Evolutionary conservation across 148 eudicot species (phyloP), one percentile per base, ranked within the genome.

Genomic region (Simmondsia chinensis): DNA sequence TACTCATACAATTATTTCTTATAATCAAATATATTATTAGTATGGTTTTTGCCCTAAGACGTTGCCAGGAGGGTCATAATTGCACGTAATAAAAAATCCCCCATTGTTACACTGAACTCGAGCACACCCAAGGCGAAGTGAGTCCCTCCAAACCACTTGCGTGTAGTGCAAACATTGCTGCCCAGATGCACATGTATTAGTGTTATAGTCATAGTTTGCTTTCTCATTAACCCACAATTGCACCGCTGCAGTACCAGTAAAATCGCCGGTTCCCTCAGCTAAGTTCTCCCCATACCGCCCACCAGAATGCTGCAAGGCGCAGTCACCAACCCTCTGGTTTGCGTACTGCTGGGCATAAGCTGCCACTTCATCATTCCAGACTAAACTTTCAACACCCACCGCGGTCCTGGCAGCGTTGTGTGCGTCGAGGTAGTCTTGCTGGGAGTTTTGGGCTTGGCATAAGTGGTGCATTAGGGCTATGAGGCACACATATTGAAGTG

Each of bases 121-220:
- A 39, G 59, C 59, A 20, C 66, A 54, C 3, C 67, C 50, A 10
- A 62, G 8, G 8, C 20, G 49, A 2, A 22, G 32, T 3, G 60
- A 54, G 18, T 54, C 28, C 3, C 29, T 43, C 67, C 67, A 62
- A 15, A 54, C 67, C 8, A 48, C 37, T 12, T 62, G 60, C 6
- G 67, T 61, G 16, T 61, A 54, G 14, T 62, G 60, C 55, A 39
- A 10, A 44, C 60, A 62, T n/a, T n/a, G n/a, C 9, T 52, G 42
- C 2, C 30, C 56, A 4, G 29, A 26, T 3, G 19, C 32, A 43
- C 54, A 49, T 21, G 40, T 20, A 14, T 49, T 49, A 9, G 54
- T n/a, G 15, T 20, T 14, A n/a, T 49, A 34, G 16, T 49, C 1
- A 7, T 49, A 49, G 42, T 49, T 3, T 5, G 28, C 40, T 15